A percentile compares a stretch with the other conserved stretches of the same genome.
Evolutionary conservation across 2,329 filamentous ascomycete genomes (phyloP).

Genomic region (Clonostachys byssicola): DNA sequence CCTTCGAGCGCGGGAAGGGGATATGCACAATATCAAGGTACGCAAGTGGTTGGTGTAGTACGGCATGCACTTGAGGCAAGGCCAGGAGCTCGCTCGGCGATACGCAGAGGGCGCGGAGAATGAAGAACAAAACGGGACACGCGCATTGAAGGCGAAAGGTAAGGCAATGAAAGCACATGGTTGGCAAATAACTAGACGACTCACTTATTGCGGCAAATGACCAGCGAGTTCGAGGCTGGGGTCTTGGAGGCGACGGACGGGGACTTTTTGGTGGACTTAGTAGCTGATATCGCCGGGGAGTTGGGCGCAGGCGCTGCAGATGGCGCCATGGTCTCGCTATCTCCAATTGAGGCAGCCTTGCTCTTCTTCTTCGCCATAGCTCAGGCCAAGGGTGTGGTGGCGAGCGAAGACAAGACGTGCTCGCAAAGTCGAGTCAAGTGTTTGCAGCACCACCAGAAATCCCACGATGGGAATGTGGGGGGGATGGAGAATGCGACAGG

Average conservation of each 20-base stretch:
- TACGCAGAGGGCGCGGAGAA: no score
- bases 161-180: not conserved
- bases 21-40: conserved; percentile 6
- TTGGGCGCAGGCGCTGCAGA: not conserved
- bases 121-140: no score
- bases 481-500: no score
- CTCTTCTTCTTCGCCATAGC: not conserved
- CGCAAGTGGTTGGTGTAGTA: conserved; percentile 1
- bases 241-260: no score
- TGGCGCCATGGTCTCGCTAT: not conserved
- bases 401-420: no score
- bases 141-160: not conserved
- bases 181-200: not conserved
- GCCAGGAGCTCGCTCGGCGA: no score
- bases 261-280: not conserved
- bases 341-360: not conserved
- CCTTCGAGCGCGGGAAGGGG: no score
- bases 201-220: conserved; percentile 7
- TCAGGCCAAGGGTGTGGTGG: no score
- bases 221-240: not conserved
- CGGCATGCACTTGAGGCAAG: not conserved
- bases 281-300: not conserved
- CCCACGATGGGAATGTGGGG: no score
- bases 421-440: no score
- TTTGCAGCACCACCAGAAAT: no score